A percentile compares a stretch with the other conserved stretches of the same genome.
Evolutionary conservation across 2,329 filamentous ascomycete species (phyloP).

Genomic region (Pyrenochaeta sp.): DNA sequence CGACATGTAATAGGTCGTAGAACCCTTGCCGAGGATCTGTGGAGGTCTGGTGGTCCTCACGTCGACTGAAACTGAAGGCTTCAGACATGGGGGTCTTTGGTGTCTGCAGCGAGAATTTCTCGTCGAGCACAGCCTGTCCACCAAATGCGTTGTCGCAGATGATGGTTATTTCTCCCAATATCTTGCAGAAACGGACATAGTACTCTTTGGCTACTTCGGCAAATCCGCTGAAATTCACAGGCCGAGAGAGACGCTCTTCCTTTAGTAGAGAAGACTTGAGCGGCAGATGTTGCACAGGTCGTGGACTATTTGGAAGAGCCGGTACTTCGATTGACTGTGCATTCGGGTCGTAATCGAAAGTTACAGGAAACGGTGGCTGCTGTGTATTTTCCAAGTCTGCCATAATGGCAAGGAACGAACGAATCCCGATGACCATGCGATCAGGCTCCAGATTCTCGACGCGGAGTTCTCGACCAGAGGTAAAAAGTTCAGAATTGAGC

Average conservation of each 20-base stretch:
- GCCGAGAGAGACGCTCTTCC: conserved; percentile 72
- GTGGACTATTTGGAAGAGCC: conserved; percentile 43
- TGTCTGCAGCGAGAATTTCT: conserved; percentile 86
- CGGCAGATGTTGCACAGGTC: conserved; percentile 39
- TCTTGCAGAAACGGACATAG: conserved; percentile 91
- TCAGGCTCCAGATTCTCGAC: conserved; percentile 96
- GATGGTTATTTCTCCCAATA: conserved; percentile 93
- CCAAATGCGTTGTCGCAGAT: conserved; percentile 98
- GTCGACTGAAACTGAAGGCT: conserved; percentile 87
- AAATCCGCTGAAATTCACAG: conserved; percentile 68
- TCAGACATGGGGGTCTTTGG: conserved; percentile 96
- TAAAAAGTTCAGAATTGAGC: conserved; percentile 90
- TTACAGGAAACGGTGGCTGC: conserved; percentile 83
- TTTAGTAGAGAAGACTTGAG: conserved; percentile 53
- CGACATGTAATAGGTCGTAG: conserved; percentile 93
- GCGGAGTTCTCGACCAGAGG: conserved; percentile 76
- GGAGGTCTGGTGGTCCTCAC: conserved; percentile 77
- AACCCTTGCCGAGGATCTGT: conserved; percentile 91
- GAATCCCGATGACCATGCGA: conserved; percentile 95
- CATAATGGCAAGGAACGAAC: conserved; percentile 92
- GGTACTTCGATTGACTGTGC: conserved; percentile 49
- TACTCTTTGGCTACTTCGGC: conserved; percentile 82
- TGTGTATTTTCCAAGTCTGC: conserved; percentile 88
- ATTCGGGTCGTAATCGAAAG: conserved; percentile 60
- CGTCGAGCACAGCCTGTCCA: conserved; percentile 91